Base-by-base conservation (phyloP, 73 alveolate genomes). In the Durusdinium trenchii region DNA sequence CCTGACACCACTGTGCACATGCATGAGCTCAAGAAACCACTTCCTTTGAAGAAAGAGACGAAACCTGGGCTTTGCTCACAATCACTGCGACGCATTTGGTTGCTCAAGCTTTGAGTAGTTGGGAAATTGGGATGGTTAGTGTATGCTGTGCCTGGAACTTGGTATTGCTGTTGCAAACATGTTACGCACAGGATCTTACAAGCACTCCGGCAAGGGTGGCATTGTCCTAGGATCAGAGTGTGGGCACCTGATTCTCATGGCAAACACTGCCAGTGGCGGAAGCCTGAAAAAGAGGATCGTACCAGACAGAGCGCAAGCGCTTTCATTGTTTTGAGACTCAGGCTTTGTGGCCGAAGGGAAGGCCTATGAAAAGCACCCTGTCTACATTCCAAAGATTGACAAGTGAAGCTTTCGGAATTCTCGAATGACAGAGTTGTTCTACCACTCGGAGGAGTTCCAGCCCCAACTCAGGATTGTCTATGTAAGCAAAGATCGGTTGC, bases 281-380 rank as follows among this genome's bases (percentile, higher is more conserved):
- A 38, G 6, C 42, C 79, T 64, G 10, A 6, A 16, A 9, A 32
- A 16, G 42, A 28, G 6, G 23, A 38, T 6, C 7, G 26, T 71
- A 6, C 84, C 69, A 57, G 23, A 16, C 23, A 57, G 69, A 57
- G 12, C 32, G 32, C 69, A 57, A 57, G 32, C 69, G 32, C 69
- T 16, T 57, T 57, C 23, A 23, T 57, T 57, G 79, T 18, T 64
- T 18, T 38, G n/a, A 16, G 79, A 6, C 12, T 16, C 45, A 82
- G 93, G 93, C n/a, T 82, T 82, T 32, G 93, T 82, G 93, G 48
- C 93, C n/a, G 93, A 82, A 50, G 93, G 93, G 61, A 73, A 82
- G 73, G 69, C 73, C 71, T 82, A 82, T 16, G 73, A 82, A 14
- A 82, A 82, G 93, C 48, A 4, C 18, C 93, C 5, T 45, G 90